phyloP scores from a whole-genome alignment of 2,329 filamentous ascomycete genomes.

The Penicillium sp. region DNA sequence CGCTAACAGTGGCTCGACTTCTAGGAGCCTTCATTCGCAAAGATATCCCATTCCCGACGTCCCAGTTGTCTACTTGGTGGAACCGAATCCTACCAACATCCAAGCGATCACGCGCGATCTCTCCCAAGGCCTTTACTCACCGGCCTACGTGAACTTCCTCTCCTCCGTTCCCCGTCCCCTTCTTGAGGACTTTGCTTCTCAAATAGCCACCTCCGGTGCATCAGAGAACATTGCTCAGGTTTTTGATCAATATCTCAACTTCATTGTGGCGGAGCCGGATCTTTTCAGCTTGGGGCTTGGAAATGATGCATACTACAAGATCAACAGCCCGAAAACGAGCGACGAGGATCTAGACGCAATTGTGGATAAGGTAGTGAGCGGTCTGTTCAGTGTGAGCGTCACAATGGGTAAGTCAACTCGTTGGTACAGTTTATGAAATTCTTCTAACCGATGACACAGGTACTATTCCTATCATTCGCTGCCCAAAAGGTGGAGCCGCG shows the following conservation, averaged over 20 bases:
- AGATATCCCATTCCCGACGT: conserved; percentile 94
- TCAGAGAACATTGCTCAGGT: conserved; percentile 88
- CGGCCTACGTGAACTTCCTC: conserved; percentile 95
- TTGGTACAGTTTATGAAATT: background rate
- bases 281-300: conserved; percentile 92
- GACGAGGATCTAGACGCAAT: conserved; percentile 86
- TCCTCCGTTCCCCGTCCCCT: conserved; percentile 87
- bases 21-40: conserved; percentile 73
- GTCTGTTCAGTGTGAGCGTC: conserved; percentile 96
- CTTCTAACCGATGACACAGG: conserved; percentile 50
- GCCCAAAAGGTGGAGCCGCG: conserved; percentile 86
- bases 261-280: conserved; percentile 92
- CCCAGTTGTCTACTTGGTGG: conserved; percentile 92
- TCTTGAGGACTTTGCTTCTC: conserved; percentile 88
- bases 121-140: conserved; percentile 81
- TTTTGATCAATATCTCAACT: conserved; percentile 96
- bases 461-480: conserved; percentile 91
- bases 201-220: conserved; percentile 80
- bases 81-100: conserved; percentile 79
- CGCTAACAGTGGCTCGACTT: background rate
- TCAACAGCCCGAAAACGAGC: conserved; percentile 88
- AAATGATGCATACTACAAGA: conserved; percentile 90
- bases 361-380: conserved; percentile 88
- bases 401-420: conserved; percentile 73
- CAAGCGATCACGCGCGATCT: conserved; percentile 81